Evolutionary conservation across 805 yeast species (phyloP), one percentile per base, ranked within the genome.

Genomic region (Metschnikowia chrysomelidarum): DNA sequence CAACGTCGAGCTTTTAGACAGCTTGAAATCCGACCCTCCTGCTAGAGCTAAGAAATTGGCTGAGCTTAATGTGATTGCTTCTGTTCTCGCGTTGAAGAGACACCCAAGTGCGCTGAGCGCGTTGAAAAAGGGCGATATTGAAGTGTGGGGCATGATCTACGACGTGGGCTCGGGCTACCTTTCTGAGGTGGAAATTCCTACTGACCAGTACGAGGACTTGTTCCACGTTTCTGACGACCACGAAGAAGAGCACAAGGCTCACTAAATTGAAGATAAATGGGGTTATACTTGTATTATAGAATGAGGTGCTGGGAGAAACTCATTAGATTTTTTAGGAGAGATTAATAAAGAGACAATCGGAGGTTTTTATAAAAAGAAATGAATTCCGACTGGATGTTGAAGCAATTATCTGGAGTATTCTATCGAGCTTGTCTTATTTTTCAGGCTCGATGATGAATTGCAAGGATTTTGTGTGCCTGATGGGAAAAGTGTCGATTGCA

Each of bases 131-230:
- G 50, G 50, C 24, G 47, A 46, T 18, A 46, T 48, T 25, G 52
- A 48, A 41, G 52, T 48, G 19, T 48, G 52, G 52, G 52, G 50
- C 21, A 33, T 48, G 47, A 46, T 48, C 50, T 48, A 48, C 34
- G 47, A 48, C 29, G 52, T 48, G 20, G 44, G 38, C 17, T 34
- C 47, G 9, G 52, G 52, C n/a, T 44, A 42, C 42, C 49, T 48
- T 27, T 40, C 46, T 20, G 49, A 48, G 34, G 41, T 48, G 22
- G 48, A 48, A 30, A 40, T 46, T 22, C 69, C 73, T 22, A 54
- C 51, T 32, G 73, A 68, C 49, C 72, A 67, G 47, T 63, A 60
- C 37, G 67, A 62, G 38, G 72, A 68, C 44, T 59, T 68, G 39
- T 68, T 46, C 40, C 70, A 63, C 40, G 61, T 64, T 23, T 50